Conservation (phyloP, 139 green algal genomes). For the Tetradesmus lagerheimii region DNA sequence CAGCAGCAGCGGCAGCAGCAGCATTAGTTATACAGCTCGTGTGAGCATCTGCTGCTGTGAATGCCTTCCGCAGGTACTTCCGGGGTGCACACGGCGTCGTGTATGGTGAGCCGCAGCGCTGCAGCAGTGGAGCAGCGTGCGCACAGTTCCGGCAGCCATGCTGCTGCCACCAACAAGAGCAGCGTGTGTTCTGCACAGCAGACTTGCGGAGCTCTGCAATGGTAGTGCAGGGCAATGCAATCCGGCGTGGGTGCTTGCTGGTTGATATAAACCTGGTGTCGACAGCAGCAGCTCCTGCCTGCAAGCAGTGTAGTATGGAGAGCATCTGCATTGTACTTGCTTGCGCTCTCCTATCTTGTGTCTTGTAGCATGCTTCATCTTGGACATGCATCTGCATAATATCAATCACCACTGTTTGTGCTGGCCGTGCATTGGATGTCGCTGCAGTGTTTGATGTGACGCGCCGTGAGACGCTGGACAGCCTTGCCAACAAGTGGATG, state of each 20-base stretch:
- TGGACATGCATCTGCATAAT: neutral
- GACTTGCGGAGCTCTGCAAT: too few relatives aligned
- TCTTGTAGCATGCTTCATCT: neutral
- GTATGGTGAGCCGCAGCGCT: conserved; percentile 42
- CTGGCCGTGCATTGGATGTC: neutral
- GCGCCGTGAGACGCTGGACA: conserved; percentile 46
- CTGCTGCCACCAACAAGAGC: too few relatives aligned
- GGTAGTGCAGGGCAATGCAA: too few relatives aligned
- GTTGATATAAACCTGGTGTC: too few relatives aligned
- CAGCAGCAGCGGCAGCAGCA: neutral
- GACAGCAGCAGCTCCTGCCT: too few relatives aligned
- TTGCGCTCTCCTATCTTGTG: too few relatives aligned
- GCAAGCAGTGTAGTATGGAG: too few relatives aligned
- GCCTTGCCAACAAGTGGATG: conserved; percentile 57
- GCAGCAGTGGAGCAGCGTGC: neutral
- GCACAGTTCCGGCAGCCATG: too few relatives aligned
- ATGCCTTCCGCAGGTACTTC: conserved; percentile 47
- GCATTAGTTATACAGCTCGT: neutral
- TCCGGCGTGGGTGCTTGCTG: too few relatives aligned
- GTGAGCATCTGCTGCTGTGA: neutral
- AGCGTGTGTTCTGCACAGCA: neutral
- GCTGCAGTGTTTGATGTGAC: conserved; percentile 68
- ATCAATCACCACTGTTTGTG: neutral
- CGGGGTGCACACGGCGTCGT: conserved; percentile 61
- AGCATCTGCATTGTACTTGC: too few relatives aligned